Percentiles rank a stretch among this genome's conserved stretches.
Evolutionary conservation across 495 filamentous ascomycete genomes (phyloP).

Genomic region (Corynascus novoguineensis): DNA sequence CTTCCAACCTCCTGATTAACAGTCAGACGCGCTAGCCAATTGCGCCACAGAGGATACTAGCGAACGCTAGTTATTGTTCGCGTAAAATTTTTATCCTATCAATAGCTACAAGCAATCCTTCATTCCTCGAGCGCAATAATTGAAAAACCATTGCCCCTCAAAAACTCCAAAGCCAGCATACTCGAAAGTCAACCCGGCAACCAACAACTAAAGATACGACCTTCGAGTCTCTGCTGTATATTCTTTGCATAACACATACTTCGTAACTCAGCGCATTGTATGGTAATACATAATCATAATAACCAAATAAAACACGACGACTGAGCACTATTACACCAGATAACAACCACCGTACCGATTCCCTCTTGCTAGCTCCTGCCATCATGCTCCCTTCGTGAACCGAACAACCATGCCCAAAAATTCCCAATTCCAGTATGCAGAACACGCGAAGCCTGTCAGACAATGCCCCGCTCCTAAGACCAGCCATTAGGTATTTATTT

Average conservation of each 20-base stretch:
- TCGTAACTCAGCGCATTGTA: neutral
- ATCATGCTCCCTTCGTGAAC: neutral
- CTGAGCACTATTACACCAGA: neutral
- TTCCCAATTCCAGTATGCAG: constrained; percentile 3
- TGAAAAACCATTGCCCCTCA: too few relatives aligned
- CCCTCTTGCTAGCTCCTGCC: neutral
- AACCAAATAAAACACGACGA: neutral
- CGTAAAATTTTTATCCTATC: too few relatives aligned
- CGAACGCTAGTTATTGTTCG: neutral
- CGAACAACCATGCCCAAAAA: constrained; percentile 1
- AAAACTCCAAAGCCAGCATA: too few relatives aligned
- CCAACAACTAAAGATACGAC: too few relatives aligned
- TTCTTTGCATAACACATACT: too few relatives aligned
- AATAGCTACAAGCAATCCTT: too few relatives aligned
- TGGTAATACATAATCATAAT: neutral
- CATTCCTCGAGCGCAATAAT: too few relatives aligned
- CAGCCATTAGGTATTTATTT: too few relatives aligned
- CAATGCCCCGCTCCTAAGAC: neutral
- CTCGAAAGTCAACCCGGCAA: too few relatives aligned
- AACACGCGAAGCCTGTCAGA: neutral
- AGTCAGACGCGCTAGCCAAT: constrained; percentile 16
- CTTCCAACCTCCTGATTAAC: constrained; percentile 13
- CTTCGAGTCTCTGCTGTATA: too few relatives aligned
- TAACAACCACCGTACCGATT: neutral
- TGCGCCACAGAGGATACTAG: constrained; percentile 18